A percentile compares a stretch with the other conserved stretches of the same genome.
These are phyloP conservation scores for Pseudogymnoascus sp. DNA, from an alignment of 2,329 filamentous ascomycete species.

Conservation along the genomic window DNA sequence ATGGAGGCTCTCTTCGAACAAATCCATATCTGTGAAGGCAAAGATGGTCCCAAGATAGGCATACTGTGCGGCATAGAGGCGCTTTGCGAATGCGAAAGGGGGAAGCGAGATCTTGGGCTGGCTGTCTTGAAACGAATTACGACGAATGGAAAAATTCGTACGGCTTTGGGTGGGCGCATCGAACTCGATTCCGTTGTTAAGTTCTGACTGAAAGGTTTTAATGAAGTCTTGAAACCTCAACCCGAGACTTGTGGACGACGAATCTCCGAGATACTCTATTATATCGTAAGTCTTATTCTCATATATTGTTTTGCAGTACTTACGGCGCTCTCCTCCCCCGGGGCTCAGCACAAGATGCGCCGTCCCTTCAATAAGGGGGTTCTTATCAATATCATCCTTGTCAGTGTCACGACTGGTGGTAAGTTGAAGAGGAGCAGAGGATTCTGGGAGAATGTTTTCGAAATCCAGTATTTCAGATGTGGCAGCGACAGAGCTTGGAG, in stretches of 20 bases:
- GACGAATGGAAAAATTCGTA: conserved; percentile 8
- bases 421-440: neutral
- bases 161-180: conserved; percentile 9
- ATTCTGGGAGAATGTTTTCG: neutral
- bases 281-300: conserved; percentile 3
- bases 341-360: conserved; percentile 11
- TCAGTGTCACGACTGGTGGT: neutral
- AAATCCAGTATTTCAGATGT: neutral
- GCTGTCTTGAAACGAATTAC: neutral
- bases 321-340: conserved; percentile 9
- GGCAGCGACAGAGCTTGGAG: neutral
- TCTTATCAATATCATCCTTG: conserved; percentile 12
- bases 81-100: conserved; percentile 40
- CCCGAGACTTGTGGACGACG: conserved; percentile 21
- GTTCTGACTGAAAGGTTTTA: conserved; percentile 13
- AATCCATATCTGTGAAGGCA: conserved; percentile 38
- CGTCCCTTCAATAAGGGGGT: conserved; percentile 11
- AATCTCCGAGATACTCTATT: conserved; percentile 21
- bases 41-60: conserved; percentile 50
- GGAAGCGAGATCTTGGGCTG: conserved; percentile 28
- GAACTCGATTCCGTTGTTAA: conserved; percentile 8
- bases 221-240: conserved; percentile 21
- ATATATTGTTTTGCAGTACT: neutral
- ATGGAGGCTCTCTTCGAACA: conserved; percentile 38
- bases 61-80: conserved; percentile 43